These are phyloP conservation scores for Scortechinia acanthostroma DNA, from an alignment of 2,329 filamentous ascomycete genomes.

Conservation along the genomic window DNA sequence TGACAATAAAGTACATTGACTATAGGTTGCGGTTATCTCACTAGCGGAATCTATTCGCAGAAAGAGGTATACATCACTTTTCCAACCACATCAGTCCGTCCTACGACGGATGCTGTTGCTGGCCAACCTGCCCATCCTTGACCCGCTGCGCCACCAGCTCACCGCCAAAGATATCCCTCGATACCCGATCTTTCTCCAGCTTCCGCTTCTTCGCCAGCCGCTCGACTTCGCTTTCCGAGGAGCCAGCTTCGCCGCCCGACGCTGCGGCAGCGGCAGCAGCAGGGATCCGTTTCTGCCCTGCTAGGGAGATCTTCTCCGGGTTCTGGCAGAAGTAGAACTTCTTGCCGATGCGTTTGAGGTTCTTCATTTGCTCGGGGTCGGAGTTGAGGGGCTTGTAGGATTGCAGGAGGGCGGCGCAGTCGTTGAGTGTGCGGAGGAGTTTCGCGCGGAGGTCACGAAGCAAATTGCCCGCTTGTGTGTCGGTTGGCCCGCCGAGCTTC, in stretches of 20 bases:
- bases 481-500: not conserved
- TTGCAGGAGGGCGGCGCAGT: conserved; percentile 26
- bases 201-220: conserved; percentile 24
- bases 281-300: conserved; percentile 14
- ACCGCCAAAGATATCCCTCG: conserved; percentile 22
- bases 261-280: conserved; percentile 8
- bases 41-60: no score
- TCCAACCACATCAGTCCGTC: no score
- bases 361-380: conserved; percentile 27
- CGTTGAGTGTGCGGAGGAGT: conserved; percentile 14
- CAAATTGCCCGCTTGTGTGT: not conserved
- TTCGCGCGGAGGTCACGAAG: not conserved
- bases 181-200: conserved; percentile 17
- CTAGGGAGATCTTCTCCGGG: conserved; percentile 32
- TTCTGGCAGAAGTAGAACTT: conserved; percentile 38
- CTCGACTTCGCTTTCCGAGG: conserved; percentile 4
- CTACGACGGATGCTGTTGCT: no score
- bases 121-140: no score
- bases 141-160: conserved; percentile 22
- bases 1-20: no score
- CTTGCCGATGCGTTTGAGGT: conserved; percentile 33
- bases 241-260: conserved; percentile 6
- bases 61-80: no score
- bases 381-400: conserved; percentile 20
- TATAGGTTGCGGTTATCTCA: no score